Evolutionary conservation across 345 rosid genomes (phyloP).

Genomic region (Zanthoxylum bungeanum): DNA sequence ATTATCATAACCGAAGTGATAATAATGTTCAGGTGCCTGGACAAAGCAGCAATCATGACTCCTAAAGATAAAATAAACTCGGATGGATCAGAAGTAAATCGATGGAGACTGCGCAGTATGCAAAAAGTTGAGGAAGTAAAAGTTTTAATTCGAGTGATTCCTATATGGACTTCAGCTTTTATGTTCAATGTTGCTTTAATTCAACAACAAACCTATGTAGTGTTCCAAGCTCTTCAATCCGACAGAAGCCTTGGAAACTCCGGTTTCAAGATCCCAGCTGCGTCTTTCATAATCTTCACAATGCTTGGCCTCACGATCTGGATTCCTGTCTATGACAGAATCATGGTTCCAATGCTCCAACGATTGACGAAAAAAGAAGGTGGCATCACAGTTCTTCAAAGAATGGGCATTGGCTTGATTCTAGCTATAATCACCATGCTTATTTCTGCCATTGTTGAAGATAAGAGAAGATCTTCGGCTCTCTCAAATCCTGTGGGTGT

Average conservation of each 20-base stretch:
- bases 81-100: constrained; percentile 36
- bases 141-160: constrained; percentile 37
- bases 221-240: constrained; percentile 38
- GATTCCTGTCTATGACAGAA: constrained; percentile 39
- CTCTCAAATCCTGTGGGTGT: constrained; percentile 22
- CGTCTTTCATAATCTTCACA: constrained; percentile 22
- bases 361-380: constrained; percentile 30
- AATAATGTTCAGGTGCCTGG: constrained; percentile 25
- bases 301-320: constrained; percentile 34
- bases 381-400: constrained; percentile 41
- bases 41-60: constrained; percentile 40
- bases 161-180: constrained; percentile 29
- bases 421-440: constrained; percentile 32
- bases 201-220: constrained; percentile 37
- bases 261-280: constrained; percentile 37
- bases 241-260: constrained; percentile 25
- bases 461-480: constrained; percentile 22
- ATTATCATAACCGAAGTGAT: not conserved
- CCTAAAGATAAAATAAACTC: constrained; percentile 25
- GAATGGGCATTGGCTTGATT: constrained; percentile 31
- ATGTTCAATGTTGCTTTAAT: constrained; percentile 18
- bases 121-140: constrained; percentile 56
- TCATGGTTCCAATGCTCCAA: constrained; percentile 30
- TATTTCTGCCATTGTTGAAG: constrained; percentile 31
- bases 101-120: constrained; percentile 47